Conservation (phyloP, 176 grass and related monocot species). For the Oryza nivara region DNA sequence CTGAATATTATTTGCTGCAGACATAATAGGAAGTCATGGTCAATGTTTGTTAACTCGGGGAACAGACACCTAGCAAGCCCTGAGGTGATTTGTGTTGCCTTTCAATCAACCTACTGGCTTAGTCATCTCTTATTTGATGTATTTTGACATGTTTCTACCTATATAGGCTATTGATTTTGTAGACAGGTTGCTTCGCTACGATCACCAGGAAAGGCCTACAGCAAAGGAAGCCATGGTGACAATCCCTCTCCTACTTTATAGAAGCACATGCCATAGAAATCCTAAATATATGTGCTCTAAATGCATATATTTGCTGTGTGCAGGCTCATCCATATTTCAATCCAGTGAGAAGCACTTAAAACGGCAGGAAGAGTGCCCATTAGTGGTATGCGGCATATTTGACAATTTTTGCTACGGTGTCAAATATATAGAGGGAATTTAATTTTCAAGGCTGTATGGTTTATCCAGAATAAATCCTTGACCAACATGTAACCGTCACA, state of each 20-base stretch:
- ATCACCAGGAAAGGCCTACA: constrained; percentile 94
- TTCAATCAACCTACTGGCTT: constrained; percentile 9
- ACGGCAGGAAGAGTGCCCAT: constrained; percentile 39
- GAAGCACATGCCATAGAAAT: constrained; percentile 7
- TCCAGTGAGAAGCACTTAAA: constrained; percentile 59
- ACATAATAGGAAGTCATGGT: constrained; percentile 80
- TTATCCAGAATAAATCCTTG: neutral
- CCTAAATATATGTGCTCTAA: neutral
- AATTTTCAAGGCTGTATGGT: neutral
- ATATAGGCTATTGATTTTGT: constrained; percentile 88
- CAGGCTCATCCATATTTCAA: constrained; percentile 83
- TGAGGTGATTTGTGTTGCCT: constrained; percentile 57
- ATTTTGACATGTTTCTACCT: constrained; percentile 30
- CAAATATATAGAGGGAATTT: constrained; percentile 28
- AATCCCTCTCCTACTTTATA: neutral
- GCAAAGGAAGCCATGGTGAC: constrained; percentile 91
- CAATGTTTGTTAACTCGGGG: constrained; percentile 66
- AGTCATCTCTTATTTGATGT: constrained; percentile 22
- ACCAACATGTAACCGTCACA: constrained; percentile 14
- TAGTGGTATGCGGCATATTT: constrained; percentile 33
- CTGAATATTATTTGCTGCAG: constrained; percentile 41
- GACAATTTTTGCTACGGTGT: neutral
- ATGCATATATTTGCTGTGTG: constrained; percentile 22
- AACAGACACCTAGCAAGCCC: constrained; percentile 78
- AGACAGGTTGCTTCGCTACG: constrained; percentile 75